A percentile compares a stretch with the other conserved stretches of the same genome.
Evolutionary conservation across 495 filamentous ascomycete species (phyloP).

Genomic region (Penicillium lividum): DNA sequence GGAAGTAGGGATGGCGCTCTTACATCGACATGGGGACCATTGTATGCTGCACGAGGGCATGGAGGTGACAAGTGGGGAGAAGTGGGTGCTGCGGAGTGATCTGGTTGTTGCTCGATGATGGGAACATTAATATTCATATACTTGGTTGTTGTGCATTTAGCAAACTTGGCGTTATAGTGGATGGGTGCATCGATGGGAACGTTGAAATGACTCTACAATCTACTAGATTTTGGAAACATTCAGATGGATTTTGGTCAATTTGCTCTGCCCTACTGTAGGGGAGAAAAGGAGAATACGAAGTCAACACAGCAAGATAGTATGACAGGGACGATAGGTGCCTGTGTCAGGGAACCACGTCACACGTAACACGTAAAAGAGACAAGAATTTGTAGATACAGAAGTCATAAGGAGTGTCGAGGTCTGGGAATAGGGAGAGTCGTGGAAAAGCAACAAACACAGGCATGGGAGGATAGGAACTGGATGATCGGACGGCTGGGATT

Average conservation of each 20-base stretch:
- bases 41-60: constrained; percentile 89
- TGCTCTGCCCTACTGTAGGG: constrained; percentile 15
- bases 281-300: constrained; percentile 11
- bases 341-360: constrained; percentile 16
- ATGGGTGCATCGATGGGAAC: background rate
- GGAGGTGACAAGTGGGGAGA: constrained; percentile 78
- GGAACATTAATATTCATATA: too few relatives aligned
- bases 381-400: constrained; percentile 31
- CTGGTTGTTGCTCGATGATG: constrained; percentile 60
- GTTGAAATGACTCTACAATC: background rate
- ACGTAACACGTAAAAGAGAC: constrained; percentile 15
- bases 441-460: constrained; percentile 1
- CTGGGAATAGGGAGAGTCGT: constrained; percentile 6
- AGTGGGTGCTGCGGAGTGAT: constrained; percentile 91
- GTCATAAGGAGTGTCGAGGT: constrained; percentile 27
- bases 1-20: constrained; percentile 77
- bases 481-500: constrained; percentile 3
- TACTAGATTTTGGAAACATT: background rate
- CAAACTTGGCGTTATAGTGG: background rate
- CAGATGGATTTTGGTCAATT: constrained; percentile 22
- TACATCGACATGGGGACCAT: constrained; percentile 87
- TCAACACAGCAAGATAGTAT: constrained; percentile 22
- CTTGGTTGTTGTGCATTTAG: background rate
- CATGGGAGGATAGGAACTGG: constrained; percentile 4
- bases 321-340: constrained; percentile 29